Evolutionary conservation across 2,329 filamentous ascomycete species (phyloP).

Genomic region (Arthrobotrys pseudoclavata): DNA sequence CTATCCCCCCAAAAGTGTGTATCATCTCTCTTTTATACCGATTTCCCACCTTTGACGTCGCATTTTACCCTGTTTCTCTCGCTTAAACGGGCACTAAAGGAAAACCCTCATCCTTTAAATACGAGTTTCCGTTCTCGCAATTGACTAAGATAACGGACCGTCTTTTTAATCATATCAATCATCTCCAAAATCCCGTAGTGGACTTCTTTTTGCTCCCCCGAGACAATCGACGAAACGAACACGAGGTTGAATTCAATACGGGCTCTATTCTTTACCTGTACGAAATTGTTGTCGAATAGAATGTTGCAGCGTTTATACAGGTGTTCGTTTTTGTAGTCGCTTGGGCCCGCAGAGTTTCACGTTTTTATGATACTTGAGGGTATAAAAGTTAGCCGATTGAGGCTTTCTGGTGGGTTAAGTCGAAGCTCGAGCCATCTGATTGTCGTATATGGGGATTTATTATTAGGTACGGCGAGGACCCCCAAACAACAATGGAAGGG

Average conservation of each 20-base stretch:
- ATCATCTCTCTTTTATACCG: neutral
- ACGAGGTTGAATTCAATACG: slow-evolving; percentile 13
- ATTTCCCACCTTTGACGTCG: slow-evolving; percentile 9
- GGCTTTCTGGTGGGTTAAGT: neutral
- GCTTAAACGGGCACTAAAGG: slow-evolving; percentile 31
- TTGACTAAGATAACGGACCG: slow-evolving; percentile 16
- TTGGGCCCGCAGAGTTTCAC: slow-evolving; percentile 8
- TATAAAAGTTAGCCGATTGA: slow-evolving; percentile 9
- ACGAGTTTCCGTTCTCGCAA: slow-evolving; percentile 20
- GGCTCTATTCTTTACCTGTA: neutral
- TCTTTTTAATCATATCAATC: slow-evolving; percentile 18
- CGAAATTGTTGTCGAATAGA: slow-evolving; percentile 6
- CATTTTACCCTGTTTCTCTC: slow-evolving; percentile 12
- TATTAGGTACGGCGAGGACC: slow-evolving; percentile 3
- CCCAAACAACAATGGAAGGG: slow-evolving; percentile 7
- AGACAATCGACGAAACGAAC: slow-evolving; percentile 10
- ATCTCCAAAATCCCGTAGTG: slow-evolving; percentile 6
- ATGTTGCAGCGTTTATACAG: slow-evolving; percentile 18
- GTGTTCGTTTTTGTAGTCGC: slow-evolving; percentile 11
- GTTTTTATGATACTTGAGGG: neutral
- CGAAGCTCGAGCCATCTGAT: slow-evolving; percentile 26
- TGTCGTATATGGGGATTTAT: slow-evolving; percentile 10
- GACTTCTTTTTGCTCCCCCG: slow-evolving; percentile 7
- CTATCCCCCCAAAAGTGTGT: neutral
- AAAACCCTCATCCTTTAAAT: slow-evolving; percentile 16